A percentile compares a stretch with the other conserved stretches of the same genome.
These are phyloP conservation scores for Phytophthora pluvialis DNA, from an alignment of 352 stramenopile genomes.

Conservation along the genomic window DNA sequence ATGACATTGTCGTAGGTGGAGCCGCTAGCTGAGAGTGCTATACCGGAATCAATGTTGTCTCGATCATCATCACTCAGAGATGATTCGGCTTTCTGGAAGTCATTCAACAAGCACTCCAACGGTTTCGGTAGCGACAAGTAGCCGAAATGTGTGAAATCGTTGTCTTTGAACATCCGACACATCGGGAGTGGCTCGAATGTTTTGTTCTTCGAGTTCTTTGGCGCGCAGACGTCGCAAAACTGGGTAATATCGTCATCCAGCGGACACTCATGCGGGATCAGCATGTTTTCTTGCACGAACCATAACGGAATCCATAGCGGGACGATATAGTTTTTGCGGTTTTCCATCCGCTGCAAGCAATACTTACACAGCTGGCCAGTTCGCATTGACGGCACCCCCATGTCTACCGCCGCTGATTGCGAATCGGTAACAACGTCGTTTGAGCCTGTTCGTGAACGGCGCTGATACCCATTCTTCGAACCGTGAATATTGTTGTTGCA, in stretches of 20 bases:
- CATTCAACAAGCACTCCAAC: slow-evolving; percentile 62
- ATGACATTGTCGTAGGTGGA: slow-evolving; percentile 63
- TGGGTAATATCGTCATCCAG: slow-evolving; percentile 73
- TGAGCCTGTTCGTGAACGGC: slow-evolving; percentile 50
- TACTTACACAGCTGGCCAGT: slow-evolving; percentile 67
- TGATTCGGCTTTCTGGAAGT: slow-evolving; percentile 40
- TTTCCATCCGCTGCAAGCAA: slow-evolving; percentile 62
- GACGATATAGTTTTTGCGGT: slow-evolving; percentile 75
- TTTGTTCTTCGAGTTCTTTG: slow-evolving; percentile 49
- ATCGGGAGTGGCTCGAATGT: slow-evolving; percentile 78
- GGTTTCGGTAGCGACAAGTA: slow-evolving; percentile 63
- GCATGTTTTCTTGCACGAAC: slow-evolving; percentile 85
- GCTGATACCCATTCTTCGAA: slow-evolving; percentile 41
- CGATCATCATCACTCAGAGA: slow-evolving; percentile 47
- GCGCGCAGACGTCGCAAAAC: slow-evolving; percentile 68
- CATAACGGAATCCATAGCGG: slow-evolving; percentile 85
- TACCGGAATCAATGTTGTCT: slow-evolving; percentile 30
- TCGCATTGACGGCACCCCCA: slow-evolving; percentile 43
- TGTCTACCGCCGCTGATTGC: slow-evolving; percentile 43
- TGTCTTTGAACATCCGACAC: slow-evolving; percentile 78
- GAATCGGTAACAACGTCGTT: slow-evolving; percentile 52
- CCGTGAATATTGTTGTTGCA: slow-evolving; percentile 46
- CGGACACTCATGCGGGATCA: slow-evolving; percentile 69
- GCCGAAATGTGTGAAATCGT: slow-evolving; percentile 40
- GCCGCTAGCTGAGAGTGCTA: slow-evolving; percentile 48